These are phyloP conservation scores for Cyberlindnera petersonii DNA, from an alignment of 805 yeast genomes.

Conservation along the genomic window DNA sequence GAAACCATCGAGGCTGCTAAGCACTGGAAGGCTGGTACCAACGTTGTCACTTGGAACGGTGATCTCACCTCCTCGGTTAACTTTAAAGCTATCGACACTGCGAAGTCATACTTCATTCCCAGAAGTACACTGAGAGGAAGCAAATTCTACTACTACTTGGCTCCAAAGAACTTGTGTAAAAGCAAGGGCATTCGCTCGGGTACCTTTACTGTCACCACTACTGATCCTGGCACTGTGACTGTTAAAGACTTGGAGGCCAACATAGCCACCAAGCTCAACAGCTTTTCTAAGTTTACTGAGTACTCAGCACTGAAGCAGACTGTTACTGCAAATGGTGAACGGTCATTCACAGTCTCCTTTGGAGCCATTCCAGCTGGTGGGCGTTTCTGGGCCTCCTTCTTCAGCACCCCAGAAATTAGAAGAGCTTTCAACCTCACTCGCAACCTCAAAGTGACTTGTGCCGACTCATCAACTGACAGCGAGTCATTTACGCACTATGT, in stretches of 20 bases:
- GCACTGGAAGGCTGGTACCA: slow-evolving; percentile 14
- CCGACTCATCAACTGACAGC: background rate
- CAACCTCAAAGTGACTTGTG: background rate
- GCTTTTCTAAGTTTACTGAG: slow-evolving; percentile 1
- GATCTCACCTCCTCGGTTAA: slow-evolving; percentile 4
- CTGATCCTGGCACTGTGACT: background rate
- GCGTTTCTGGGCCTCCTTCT: slow-evolving; percentile 11
- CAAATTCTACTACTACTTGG: slow-evolving; percentile 10
- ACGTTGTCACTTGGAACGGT: slow-evolving; percentile 17
- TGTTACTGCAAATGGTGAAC: background rate
- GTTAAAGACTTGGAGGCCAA: slow-evolving; percentile 2
- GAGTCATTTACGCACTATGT: background rate
- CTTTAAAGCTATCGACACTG: background rate
- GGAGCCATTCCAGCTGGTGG: slow-evolving; percentile 10
- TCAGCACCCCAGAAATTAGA: background rate
- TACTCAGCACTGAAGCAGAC: background rate
- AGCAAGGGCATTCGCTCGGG: slow-evolving; percentile 7
- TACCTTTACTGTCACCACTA: slow-evolving; percentile 4
- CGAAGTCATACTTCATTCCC: background rate
- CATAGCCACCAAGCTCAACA: slow-evolving; percentile 2
- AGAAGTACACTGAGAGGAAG: slow-evolving; percentile 18
- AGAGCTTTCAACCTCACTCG: background rate
- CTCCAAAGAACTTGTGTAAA: slow-evolving; percentile 6
- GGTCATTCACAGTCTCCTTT: slow-evolving; percentile 1
- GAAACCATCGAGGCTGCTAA: slow-evolving; percentile 8